Conservation (phyloP, 371 early-diverging fungal species). For the Aphelidium insulamus region DNA sequence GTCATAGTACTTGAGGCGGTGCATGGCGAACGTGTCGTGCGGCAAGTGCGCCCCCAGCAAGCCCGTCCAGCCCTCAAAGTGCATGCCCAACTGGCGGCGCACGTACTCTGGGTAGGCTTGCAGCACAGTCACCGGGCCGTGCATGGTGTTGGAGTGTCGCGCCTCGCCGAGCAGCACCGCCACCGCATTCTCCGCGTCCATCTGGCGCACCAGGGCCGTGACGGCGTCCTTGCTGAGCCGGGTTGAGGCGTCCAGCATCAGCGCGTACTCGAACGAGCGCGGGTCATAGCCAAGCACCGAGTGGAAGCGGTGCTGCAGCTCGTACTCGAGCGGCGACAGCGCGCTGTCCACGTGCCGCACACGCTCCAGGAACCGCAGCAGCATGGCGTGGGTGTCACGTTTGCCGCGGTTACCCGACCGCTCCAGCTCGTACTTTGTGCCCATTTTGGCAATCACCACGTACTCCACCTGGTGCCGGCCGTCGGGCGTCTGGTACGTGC, state of each 20-base stretch:
- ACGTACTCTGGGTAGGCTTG: constrained; percentile 31
- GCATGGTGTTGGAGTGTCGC: constrained; percentile 6
- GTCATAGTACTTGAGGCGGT: constrained; percentile 16
- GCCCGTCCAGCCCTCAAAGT: constrained; percentile 32
- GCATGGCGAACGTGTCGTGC: constrained; percentile 26
- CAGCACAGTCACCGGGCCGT: constrained; percentile 17
- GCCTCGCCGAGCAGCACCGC: constrained; percentile 8
- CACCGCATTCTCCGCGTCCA: constrained; percentile 3
- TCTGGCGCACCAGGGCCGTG: neutral
- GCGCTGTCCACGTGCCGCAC: constrained; percentile 13
- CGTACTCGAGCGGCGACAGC: constrained; percentile 17
- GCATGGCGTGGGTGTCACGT: constrained; percentile 24
- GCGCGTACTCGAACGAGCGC: constrained; percentile 1
- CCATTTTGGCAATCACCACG: constrained; percentile 14
- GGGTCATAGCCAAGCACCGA: constrained; percentile 6
- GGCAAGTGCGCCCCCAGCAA: constrained; percentile 17
- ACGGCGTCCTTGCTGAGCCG: constrained; percentile 4
- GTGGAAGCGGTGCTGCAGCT: constrained; percentile 16
- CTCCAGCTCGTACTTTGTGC: constrained; percentile 3
- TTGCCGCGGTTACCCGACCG: constrained; percentile 26
- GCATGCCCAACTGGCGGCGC: constrained; percentile 19
- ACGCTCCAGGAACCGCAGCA: constrained; percentile 18
- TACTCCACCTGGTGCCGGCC: constrained; percentile 1
- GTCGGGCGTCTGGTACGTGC: constrained; percentile 11
- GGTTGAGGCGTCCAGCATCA: constrained; percentile 9